phyloP scores from a whole-genome alignment of 306 rosid genomes.

The Urtica urens region DNA sequence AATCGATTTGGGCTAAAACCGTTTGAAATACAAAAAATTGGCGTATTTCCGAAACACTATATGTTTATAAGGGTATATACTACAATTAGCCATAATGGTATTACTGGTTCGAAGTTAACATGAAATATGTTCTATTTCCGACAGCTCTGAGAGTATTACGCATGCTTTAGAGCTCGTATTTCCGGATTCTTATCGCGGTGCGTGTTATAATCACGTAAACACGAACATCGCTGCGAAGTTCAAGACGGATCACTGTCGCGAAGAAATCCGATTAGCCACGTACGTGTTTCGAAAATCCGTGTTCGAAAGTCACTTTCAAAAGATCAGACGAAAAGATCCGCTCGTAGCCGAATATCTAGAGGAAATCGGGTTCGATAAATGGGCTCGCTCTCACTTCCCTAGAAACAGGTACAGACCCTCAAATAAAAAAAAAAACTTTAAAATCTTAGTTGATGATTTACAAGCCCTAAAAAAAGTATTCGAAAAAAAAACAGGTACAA shows the following conservation, averaged over 20 bases:
- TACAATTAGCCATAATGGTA: no score
- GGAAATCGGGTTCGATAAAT: background rate
- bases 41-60: no score
- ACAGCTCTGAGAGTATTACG: background rate
- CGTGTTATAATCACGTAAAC: background rate
- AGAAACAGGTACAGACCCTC: background rate
- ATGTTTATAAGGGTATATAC: no score
- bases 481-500: background rate
- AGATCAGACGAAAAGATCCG: background rate
- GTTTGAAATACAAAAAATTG: no score
- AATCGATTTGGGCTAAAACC: no score
- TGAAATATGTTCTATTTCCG: no score
- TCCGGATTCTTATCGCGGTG: background rate
- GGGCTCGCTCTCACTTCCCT: background rate
- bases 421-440: no score
- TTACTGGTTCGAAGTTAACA: no score
- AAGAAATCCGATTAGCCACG: background rate
- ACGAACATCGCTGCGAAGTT: background rate
- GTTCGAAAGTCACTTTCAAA: background rate
- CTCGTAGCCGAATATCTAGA: background rate
- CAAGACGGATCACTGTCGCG: background rate
- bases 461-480: no score
- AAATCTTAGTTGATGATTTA: no score
- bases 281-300: background rate
- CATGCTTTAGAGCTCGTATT: background rate